Conservation (phyloP, 805 yeast genomes). For the Brettanomyces nanus region DNA sequence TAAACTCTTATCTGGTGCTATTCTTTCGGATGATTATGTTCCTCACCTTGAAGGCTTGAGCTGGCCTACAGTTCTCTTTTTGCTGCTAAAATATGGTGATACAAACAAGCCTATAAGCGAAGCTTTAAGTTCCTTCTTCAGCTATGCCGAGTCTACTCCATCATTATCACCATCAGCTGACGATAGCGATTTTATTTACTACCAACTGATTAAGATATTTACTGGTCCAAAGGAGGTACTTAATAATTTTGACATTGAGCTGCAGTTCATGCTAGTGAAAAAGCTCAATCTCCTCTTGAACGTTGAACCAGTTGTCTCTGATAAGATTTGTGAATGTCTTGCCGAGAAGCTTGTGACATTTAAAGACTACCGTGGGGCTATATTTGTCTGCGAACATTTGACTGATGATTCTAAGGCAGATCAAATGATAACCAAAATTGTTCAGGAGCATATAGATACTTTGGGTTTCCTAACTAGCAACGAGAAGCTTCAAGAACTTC, state of each 20-base stretch:
- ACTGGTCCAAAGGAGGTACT: slow-evolving; percentile 9
- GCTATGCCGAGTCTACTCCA: neutral
- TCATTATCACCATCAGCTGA: neutral
- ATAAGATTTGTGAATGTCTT: slow-evolving; percentile 23
- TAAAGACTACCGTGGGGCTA: slow-evolving; percentile 49
- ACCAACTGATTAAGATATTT: slow-evolving; percentile 10
- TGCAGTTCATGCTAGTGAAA: slow-evolving; percentile 19
- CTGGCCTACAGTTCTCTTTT: slow-evolving; percentile 58
- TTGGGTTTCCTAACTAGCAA: slow-evolving; percentile 22
- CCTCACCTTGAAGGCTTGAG: slow-evolving; percentile 39
- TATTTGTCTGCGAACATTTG: slow-evolving; percentile 57
- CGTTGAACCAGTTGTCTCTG: slow-evolving; percentile 8
- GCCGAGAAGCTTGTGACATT: slow-evolving; percentile 42
- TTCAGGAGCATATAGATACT: slow-evolving; percentile 27
- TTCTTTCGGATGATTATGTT: slow-evolving; percentile 22
- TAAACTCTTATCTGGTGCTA: slow-evolving; percentile 51
- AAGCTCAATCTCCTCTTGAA: slow-evolving; percentile 18
- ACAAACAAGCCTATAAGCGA: slow-evolving; percentile 28
- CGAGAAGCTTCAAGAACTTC: slow-evolving; percentile 29
- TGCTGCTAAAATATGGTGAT: slow-evolving; percentile 59
- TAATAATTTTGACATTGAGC: slow-evolving; percentile 11
- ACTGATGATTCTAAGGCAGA: slow-evolving; percentile 37
- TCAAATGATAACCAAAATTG: slow-evolving; percentile 29
- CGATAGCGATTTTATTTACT: slow-evolving; percentile 3
- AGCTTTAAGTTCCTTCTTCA: slow-evolving; percentile 22